Base-by-base conservation (phyloP, 352 stramenopile species). In the Phytophthora capsici region DNA sequence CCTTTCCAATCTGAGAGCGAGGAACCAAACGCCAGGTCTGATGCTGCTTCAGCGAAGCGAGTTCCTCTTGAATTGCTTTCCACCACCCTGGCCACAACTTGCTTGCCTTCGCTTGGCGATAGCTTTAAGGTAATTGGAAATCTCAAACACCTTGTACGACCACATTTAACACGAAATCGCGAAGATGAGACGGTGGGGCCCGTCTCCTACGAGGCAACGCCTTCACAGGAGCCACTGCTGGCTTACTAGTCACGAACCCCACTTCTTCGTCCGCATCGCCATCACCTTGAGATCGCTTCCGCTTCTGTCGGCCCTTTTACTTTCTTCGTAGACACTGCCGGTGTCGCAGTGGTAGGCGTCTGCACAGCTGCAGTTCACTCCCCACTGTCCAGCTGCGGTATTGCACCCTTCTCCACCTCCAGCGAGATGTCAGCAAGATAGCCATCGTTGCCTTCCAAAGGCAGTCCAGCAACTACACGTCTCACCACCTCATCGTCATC, bases 121-220 rank as follows among this genome's bases (percentile, higher is more conserved):
- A 52, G 6, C 25, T 52, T 12, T 52, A 14, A 19, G 45, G 45
- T n/a, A 52, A 12, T 4, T 37, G 25, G 16, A 52, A 22, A 52
- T 9, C 44, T 37, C 14, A 3, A 23, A 25, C 16, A 37, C 47
- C 17, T 53, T 47, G 57, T 2, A 30, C 1, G 3, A 43, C 57
- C 2, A 25, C 38, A 28, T 55, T 55, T 10, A 54, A 40, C 19
- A 63, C 34, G 28, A 30, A 53, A 12, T 54, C 34, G 7, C 41
- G 41, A 34, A 60, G 28, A 17, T 52, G 53, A 1, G 41, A 52
- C 13, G 53, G 53, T 3, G 26, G 53, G 13, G 38, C 53, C 9
- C 53, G 41, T 23, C 45, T 60, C 26, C 53, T n/a, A 12, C 53
- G 53, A 3, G 40, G 26, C 30, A 60, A 22, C 53, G 46, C 34